Base-by-base conservation (phyloP, 441 rosid genomes). In the Hura crepitans region DNA sequence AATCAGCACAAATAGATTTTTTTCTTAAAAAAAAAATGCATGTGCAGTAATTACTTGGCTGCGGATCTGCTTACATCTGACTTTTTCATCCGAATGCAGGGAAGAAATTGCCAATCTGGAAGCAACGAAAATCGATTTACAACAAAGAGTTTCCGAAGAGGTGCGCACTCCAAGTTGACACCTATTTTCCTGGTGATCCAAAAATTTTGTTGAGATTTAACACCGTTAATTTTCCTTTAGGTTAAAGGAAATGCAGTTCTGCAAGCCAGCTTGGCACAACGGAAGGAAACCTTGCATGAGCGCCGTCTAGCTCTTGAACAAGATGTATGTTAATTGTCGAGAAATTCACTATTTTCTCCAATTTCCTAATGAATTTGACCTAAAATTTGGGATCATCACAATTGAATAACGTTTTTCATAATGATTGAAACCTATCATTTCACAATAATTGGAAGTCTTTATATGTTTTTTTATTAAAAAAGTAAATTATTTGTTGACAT, bases 301-400 rank as follows among this genome's bases (percentile, higher is more conserved):
- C 89, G 81, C n/a, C 97, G 97, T 56, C 79, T 73, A 78, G 89
- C 87, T 69, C 89, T 96, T 64, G 87, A 85, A 81, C 82, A 84
- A 75, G 98, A 88, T 72, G 98, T 96, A 91, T 28, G 90, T 75
- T 80, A 61, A 50, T 39, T 59, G 65, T 50, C 23, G 56, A 31
- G 53, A 12, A 43, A 57, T 7, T 13, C 8, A 20, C 45, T 56
- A 45, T 46, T 55, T 20, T 30, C 45, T 30, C 5, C 56, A 10
- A 31, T 42, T 35, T 46, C 65, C 68, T 9, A 39, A 55, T 47
- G 30, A 65, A 59, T 22, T 51, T 33, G n/a, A n/a, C n/a, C n/a
- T n/a, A n/a, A n/a, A n/a, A n/a, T n/a, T n/a, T n/a, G n/a, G n/a
- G n/a, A n/a, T n/a, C n/a, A n/a, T n/a, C n/a, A n/a, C n/a, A n/a